Conservation (phyloP, 371 early-diverging fungal genomes). For the Mucor mucedo region DNA sequence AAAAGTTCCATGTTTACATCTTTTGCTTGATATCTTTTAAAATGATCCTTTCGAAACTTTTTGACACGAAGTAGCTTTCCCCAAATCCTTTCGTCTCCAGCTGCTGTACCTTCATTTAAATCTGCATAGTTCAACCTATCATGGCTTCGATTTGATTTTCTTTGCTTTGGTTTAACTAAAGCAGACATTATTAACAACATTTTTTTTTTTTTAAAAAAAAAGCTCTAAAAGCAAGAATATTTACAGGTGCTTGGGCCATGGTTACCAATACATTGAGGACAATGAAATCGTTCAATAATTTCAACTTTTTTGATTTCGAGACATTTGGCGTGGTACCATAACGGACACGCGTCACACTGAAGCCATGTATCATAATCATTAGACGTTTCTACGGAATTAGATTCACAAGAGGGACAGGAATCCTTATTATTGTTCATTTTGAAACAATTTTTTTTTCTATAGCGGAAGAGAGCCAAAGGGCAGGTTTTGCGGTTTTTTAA, state of each 20-base stretch:
- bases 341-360: conserved; percentile 71
- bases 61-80: conserved; percentile 61
- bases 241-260: conserved; percentile 72
- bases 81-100: conserved; percentile 70
- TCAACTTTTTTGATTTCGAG: conserved; percentile 53
- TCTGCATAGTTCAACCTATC: conserved; percentile 71
- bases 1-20: conserved; percentile 62
- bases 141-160: conserved; percentile 66
- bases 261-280: conserved; percentile 54
- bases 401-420: not conserved
- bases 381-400: not conserved
- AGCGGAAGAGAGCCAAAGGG: too few relatives aligned
- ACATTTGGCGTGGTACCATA: conserved; percentile 74
- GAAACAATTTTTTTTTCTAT: not conserved
- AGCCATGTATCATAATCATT: conserved; percentile 53
- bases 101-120: conserved; percentile 69
- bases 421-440: conserved; percentile 1
- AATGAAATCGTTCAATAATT: conserved; percentile 68
- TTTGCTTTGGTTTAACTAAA: conserved; percentile 26
- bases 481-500: too few relatives aligned
- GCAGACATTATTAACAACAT: not conserved
- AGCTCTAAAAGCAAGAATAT: conserved; percentile 8
- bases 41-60: conserved; percentile 60
- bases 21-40: conserved; percentile 59
- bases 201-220: conserved; percentile 24